Evolutionary conservation across 176 grass and related monocot genomes (phyloP).

Genomic region (Lolium multiflorum): DNA sequence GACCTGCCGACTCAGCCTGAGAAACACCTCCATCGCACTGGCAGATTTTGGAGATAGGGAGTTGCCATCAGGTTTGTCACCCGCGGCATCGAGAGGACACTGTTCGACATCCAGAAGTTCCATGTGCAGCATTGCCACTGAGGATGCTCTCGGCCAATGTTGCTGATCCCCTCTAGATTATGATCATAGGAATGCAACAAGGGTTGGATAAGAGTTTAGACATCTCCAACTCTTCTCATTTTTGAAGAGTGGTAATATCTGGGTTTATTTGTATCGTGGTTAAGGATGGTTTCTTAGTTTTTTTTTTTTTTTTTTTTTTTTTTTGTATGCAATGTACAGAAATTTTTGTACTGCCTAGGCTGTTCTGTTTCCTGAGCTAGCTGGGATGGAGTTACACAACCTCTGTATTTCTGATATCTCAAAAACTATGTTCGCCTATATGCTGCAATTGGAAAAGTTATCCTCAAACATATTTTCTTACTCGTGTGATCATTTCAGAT

Average conservation of each 20-base stretch:
- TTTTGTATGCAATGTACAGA: not conserved
- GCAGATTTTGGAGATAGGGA: slow-evolving; percentile 72
- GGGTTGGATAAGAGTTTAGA: slow-evolving; percentile 38
- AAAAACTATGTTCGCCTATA: too few relatives aligned
- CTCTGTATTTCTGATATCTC: too few relatives aligned
- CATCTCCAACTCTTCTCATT: slow-evolving; percentile 43
- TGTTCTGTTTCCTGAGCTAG: slow-evolving; percentile 25
- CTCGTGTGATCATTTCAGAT: too few relatives aligned
- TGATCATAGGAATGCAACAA: slow-evolving; percentile 32
- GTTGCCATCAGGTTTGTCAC: slow-evolving; percentile 79
- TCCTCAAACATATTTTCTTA: too few relatives aligned
- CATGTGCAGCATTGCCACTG: slow-evolving; percentile 59
- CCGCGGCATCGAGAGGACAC: slow-evolving; percentile 56
- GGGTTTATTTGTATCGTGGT: slow-evolving; percentile 37
- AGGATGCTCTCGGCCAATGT: slow-evolving; percentile 66
- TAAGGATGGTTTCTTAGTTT: slow-evolving; percentile 32
- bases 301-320: not conserved
- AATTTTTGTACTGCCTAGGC: slow-evolving; percentile 41
- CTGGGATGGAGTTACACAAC: not conserved
- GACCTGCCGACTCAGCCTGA: slow-evolving; percentile 68
- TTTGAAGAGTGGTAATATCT: slow-evolving; percentile 27
- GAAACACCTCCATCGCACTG: slow-evolving; percentile 70
- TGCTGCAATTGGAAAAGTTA: too few relatives aligned
- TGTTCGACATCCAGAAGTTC: slow-evolving; percentile 73
- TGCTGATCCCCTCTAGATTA: slow-evolving; percentile 66